A percentile compares a stretch with the other conserved stretches of the same genome.
phyloP scores from a whole-genome alignment of 2,329 filamentous ascomycete genomes.

The Calonectria crousiana region DNA sequence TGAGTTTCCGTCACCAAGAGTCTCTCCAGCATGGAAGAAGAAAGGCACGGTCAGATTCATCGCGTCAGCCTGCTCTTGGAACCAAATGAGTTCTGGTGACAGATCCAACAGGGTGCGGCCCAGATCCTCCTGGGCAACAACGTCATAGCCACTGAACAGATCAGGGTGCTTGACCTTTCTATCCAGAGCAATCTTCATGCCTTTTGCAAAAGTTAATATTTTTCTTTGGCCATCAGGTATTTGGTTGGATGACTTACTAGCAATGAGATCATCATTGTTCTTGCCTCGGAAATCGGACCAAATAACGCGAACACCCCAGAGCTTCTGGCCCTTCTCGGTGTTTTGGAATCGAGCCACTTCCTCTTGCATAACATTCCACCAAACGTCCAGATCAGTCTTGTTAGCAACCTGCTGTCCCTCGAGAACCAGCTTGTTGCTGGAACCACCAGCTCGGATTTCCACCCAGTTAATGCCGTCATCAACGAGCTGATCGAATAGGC shows the following conservation, averaged over 20 bases:
- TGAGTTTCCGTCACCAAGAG: slow-evolving; percentile 71
- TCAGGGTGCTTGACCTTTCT: slow-evolving; percentile 4
- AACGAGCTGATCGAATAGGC: background rate
- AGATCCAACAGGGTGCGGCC: background rate
- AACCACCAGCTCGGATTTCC: background rate
- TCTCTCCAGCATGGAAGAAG: slow-evolving; percentile 79
- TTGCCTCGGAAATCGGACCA: slow-evolving; percentile 5
- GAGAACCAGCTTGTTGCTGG: background rate
- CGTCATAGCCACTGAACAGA: slow-evolving; percentile 5
- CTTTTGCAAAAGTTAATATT: background rate
- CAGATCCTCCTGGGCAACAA: background rate
- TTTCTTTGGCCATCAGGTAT: background rate
- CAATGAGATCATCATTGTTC: background rate
- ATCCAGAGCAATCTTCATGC: slow-evolving; percentile 10
- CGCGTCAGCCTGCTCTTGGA: background rate
- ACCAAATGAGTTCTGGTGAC: slow-evolving; percentile 3
- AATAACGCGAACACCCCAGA: slow-evolving; percentile 14
- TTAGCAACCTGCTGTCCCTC: background rate
- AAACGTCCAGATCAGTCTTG: background rate
- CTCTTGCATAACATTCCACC: slow-evolving; percentile 11
- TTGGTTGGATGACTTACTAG: background rate
- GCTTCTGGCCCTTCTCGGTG: slow-evolving; percentile 8
- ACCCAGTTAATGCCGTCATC: slow-evolving; percentile 15
- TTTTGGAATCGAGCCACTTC: background rate
- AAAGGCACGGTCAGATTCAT: slow-evolving; percentile 63